Evolutionary conservation across 371 early-diverging fungal species (phyloP).

Genomic region (Rhizomucor miehei): DNA sequence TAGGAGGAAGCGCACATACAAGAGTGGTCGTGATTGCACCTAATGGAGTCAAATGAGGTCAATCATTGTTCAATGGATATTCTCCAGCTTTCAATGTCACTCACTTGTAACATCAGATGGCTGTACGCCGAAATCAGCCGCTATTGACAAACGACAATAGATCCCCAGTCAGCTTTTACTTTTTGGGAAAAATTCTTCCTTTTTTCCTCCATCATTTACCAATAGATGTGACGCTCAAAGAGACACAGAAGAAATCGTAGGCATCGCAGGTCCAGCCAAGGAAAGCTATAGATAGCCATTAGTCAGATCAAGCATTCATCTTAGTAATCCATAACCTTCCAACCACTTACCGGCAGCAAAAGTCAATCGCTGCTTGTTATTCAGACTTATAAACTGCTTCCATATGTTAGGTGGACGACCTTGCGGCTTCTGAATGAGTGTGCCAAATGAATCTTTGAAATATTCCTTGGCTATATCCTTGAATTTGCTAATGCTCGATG

Average conservation of each 20-base stretch:
- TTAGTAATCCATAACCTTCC: not conserved
- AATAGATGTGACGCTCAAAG: conserved; percentile 41
- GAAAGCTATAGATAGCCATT: conserved; percentile 38
- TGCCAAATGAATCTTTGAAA: conserved; percentile 10
- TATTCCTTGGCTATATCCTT: conserved; percentile 1
- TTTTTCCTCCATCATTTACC: conserved; percentile 16
- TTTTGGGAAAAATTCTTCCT: no score
- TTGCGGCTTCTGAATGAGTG: conserved; percentile 32
- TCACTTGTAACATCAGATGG: conserved; percentile 56
- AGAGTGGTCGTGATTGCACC: conserved; percentile 45
- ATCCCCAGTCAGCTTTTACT: not conserved
- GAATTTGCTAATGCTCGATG: no score
- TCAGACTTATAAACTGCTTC: conserved; percentile 33
- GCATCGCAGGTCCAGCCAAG: conserved; percentile 76
- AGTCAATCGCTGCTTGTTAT: conserved; percentile 34
- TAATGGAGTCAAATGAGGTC: conserved; percentile 8
- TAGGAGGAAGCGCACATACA: conserved; percentile 11
- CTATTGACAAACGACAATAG: conserved; percentile 21
- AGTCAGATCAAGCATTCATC: not conserved
- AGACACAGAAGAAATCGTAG: conserved; percentile 68
- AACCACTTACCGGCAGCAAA: conserved; percentile 37
- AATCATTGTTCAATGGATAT: not conserved
- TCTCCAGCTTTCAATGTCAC: conserved; percentile 2
- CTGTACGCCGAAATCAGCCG: conserved; percentile 50
- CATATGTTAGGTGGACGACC: conserved; percentile 27